Conservation (phyloP, 2,329 filamentous ascomycete species). For the Escovopsis sp. region DNA sequence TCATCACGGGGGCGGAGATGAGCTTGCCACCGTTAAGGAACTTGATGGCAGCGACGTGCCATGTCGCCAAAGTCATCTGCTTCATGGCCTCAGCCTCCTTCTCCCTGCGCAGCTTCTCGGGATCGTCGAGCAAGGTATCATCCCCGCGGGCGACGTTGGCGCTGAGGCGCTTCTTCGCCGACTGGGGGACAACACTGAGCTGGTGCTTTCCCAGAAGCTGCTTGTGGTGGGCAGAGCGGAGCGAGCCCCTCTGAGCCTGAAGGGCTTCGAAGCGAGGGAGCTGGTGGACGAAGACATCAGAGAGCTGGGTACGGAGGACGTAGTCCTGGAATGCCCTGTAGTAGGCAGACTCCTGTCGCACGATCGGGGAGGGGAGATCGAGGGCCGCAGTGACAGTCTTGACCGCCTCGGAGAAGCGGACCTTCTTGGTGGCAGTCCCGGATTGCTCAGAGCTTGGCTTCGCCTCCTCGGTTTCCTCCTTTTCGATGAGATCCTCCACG, state of each 20-base stretch:
- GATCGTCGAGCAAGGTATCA: constrained; percentile 46
- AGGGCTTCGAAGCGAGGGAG: constrained; percentile 77
- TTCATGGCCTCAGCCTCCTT: constrained; percentile 68
- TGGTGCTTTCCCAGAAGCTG: constrained; percentile 78
- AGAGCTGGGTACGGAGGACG: constrained; percentile 46
- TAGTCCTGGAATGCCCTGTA: constrained; percentile 75
- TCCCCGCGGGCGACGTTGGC: constrained; percentile 62
- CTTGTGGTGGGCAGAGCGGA: constrained; percentile 58
- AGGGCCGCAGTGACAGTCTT: constrained; percentile 31
- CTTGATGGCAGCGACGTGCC: constrained; percentile 47
- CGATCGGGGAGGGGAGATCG: constrained; percentile 36
- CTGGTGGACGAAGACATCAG: constrained; percentile 74
- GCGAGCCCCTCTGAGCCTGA: constrained; percentile 65
- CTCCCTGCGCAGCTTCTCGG: constrained; percentile 49
- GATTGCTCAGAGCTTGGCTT: constrained; percentile 14
- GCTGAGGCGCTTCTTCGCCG: constrained; percentile 55
- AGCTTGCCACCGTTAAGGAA: constrained; percentile 50
- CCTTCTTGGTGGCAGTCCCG: constrained; percentile 45
- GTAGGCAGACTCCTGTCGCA: constrained; percentile 60
- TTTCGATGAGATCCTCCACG: constrained; percentile 12
- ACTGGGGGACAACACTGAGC: constrained; percentile 53
- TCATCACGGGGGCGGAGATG: constrained; percentile 48
- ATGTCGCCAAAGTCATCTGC: constrained; percentile 49
- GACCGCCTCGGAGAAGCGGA: constrained; percentile 52
- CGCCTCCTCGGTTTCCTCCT: constrained; percentile 14